phyloP scores from a whole-genome alignment of 495 filamentous ascomycete genomes.

The Neurospora sp. region DNA sequence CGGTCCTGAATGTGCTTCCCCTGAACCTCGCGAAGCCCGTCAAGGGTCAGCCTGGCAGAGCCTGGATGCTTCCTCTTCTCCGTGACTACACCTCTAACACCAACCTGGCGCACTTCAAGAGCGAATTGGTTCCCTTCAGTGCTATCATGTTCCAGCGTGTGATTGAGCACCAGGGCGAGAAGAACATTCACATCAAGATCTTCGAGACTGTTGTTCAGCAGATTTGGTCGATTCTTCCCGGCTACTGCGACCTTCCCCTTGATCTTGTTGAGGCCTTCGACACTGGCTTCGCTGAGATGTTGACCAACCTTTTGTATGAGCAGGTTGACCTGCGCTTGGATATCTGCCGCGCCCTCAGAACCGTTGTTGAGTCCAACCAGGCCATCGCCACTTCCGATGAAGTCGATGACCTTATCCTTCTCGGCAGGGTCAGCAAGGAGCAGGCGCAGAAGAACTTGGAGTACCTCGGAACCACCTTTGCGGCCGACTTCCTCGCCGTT shows the following conservation, averaged over 20 bases:
- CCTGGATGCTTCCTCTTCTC: conserved; percentile 88
- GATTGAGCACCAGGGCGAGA: conserved; percentile 66
- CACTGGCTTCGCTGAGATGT: conserved; percentile 79
- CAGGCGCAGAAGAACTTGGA: conserved; percentile 66
- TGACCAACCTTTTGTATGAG: conserved; percentile 85
- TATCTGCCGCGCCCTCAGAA: conserved; percentile 74
- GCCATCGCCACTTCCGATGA: conserved; percentile 51
- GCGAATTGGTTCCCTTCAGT: conserved; percentile 79
- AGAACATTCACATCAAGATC: conserved; percentile 91
- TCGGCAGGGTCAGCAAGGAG: conserved; percentile 61
- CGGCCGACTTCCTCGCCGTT: conserved; percentile 83
- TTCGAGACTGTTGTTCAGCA: conserved; percentile 94
- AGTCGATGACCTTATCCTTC: conserved; percentile 58
- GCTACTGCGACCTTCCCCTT: conserved; percentile 84
- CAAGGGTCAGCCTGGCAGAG: conserved; percentile 68
- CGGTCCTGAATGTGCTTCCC: conserved; percentile 69
- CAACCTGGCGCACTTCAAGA: conserved; percentile 71
- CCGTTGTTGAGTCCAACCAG: conserved; percentile 84
- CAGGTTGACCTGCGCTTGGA: conserved; percentile 80
- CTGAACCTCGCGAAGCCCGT: conserved; percentile 73
- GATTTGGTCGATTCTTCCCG: conserved; percentile 89
- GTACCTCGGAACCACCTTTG: conserved; percentile 60
- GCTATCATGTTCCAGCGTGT: conserved; percentile 83
- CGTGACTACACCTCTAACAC: conserved; percentile 80
- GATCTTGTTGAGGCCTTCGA: conserved; percentile 73